These are phyloP conservation scores for Dioszegia aurantiaca DNA, from an alignment of 768 basidiomycete genomes.

Conservation along the genomic window DNA sequence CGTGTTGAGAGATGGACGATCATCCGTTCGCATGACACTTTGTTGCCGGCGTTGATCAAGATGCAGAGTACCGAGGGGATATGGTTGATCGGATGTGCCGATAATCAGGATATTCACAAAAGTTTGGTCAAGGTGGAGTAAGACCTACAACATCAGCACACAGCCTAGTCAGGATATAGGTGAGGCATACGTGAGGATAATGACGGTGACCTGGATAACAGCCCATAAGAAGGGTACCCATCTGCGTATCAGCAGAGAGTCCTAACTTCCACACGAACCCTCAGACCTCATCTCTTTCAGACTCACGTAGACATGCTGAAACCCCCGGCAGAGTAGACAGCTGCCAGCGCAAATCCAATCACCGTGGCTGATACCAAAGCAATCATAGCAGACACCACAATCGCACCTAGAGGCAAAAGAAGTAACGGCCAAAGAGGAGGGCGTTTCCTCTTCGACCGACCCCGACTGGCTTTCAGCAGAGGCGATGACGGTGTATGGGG, in stretches of 20 bases:
- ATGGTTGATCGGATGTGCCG: background rate
- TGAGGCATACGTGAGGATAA: slow-evolving; percentile 47
- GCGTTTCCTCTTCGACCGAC: slow-evolving; percentile 19
- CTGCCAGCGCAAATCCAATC: slow-evolving; percentile 44
- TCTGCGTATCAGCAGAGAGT: slow-evolving; percentile 13
- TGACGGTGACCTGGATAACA: slow-evolving; percentile 37
- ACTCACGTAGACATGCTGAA: slow-evolving; percentile 48
- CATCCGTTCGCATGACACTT: no score
- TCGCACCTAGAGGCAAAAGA: slow-evolving; percentile 26
- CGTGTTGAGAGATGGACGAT: no score
- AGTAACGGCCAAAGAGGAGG: slow-evolving; percentile 46
- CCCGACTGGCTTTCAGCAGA: background rate
- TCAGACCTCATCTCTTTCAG: background rate
- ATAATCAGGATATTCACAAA: slow-evolving; percentile 22
- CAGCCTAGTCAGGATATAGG: slow-evolving; percentile 1
- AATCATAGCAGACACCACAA: slow-evolving; percentile 25
- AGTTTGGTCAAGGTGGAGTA: slow-evolving; percentile 44
- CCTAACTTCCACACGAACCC: background rate
- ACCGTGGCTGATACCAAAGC: slow-evolving; percentile 36
- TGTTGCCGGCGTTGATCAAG: no score
- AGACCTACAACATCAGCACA: slow-evolving; percentile 21
- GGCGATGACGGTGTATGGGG: slow-evolving; percentile 6
- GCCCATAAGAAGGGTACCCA: slow-evolving; percentile 48
- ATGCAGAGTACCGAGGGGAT: no score
- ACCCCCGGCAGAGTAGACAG: slow-evolving; percentile 44